These are phyloP conservation scores for Boletus barrowsii DNA, from an alignment of 768 basidiomycete genomes.

Conservation along the genomic window DNA sequence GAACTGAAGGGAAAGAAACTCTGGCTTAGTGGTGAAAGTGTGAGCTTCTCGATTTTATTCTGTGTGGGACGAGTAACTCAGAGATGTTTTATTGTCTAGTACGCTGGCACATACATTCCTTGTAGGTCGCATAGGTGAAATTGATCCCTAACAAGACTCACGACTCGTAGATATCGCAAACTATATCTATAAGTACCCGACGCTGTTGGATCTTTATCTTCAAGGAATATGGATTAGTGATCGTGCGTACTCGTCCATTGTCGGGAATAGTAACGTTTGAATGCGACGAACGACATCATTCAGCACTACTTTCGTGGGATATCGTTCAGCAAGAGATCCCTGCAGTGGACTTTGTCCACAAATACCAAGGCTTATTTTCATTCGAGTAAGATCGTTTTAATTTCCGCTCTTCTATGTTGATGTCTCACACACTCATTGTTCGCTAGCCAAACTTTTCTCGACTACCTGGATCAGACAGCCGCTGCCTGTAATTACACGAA, in stretches of 20 bases:
- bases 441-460: conserved; percentile 60
- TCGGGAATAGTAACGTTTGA: neutral
- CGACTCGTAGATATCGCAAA: conserved; percentile 61
- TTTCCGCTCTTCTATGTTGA: too few relatives aligned
- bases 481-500: conserved; percentile 58
- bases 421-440: neutral
- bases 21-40: conserved; percentile 72
- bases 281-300: neutral
- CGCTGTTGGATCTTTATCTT: conserved; percentile 50
- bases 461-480: conserved; percentile 51
- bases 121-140: conserved; percentile 34
- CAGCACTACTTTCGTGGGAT: conserved; percentile 58
- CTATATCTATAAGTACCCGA: conserved; percentile 62
- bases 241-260: conserved; percentile 42
- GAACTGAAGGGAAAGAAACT: conserved; percentile 73
- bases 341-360: conserved; percentile 71
- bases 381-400: conserved; percentile 51
- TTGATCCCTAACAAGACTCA: neutral
- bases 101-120: conserved; percentile 69
- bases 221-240: conserved; percentile 74
- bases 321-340: conserved; percentile 70
- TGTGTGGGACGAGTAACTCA: neutral
- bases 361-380: conserved; percentile 65
- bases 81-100: conserved; percentile 36
- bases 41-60: conserved; percentile 34